Evolutionary conservation across 2,329 filamentous ascomycete genomes (phyloP).

Genomic region (Thelonectria olida): DNA sequence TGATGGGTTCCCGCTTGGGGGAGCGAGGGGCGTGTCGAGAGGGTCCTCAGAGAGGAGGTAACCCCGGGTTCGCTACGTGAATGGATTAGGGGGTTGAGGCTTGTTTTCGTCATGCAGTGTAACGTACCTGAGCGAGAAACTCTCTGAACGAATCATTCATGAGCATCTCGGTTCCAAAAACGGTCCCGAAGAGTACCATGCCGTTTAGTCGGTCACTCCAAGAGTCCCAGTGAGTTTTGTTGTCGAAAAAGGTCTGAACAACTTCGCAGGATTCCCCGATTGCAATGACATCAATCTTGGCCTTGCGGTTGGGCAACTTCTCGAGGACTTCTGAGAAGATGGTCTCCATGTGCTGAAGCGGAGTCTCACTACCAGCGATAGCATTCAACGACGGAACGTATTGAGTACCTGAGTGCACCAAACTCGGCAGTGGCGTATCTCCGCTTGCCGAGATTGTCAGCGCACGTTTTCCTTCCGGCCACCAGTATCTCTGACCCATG

Average conservation of each 20-base stretch:
- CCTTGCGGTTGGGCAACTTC: conserved; percentile 55
- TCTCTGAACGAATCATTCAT: conserved; percentile 54
- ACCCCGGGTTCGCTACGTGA: conserved; percentile 65
- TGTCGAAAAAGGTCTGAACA: conserved; percentile 66
- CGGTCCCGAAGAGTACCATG: conserved; percentile 61
- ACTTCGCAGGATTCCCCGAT: conserved; percentile 72
- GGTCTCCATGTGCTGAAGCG: conserved; percentile 69
- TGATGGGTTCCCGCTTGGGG: conserved; percentile 57
- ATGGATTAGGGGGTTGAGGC: conserved; percentile 18
- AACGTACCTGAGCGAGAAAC: conserved; percentile 62
- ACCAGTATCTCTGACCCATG: conserved; percentile 80
- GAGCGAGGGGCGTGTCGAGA: conserved; percentile 61
- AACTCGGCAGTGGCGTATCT: conserved; percentile 68
- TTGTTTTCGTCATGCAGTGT: background rate
- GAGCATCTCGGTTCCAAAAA: conserved; percentile 51
- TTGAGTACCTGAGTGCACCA: conserved; percentile 64
- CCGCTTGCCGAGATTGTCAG: conserved; percentile 68
- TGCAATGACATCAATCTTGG: conserved; percentile 75
- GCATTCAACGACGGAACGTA: conserved; percentile 66
- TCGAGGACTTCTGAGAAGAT: conserved; percentile 73
- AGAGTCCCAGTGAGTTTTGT: conserved; percentile 59
- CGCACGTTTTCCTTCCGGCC: conserved; percentile 67
- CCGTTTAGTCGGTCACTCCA: conserved; percentile 56
- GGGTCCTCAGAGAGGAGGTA: conserved; percentile 66
- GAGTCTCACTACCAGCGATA: conserved; percentile 66